Conservation (phyloP, 345 rosid species). For the Clausena lansium region DNA sequence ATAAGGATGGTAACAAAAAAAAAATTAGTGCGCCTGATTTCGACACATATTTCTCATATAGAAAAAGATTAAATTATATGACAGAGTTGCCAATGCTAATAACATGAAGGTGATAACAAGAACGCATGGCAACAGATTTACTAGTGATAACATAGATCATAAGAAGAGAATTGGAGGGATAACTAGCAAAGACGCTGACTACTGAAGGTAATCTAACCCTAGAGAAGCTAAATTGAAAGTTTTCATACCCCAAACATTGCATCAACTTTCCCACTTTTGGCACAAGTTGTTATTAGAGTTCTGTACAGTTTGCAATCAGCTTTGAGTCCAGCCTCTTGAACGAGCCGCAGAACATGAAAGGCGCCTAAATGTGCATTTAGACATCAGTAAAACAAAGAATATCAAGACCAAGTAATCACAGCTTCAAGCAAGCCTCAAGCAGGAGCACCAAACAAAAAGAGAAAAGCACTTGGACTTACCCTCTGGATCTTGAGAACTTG, state of each 20-base stretch:
- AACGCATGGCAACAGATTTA: neutral
- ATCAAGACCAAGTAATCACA: neutral
- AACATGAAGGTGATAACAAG: neutral
- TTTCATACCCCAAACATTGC: conserved; percentile 83
- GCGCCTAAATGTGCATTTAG: conserved; percentile 52
- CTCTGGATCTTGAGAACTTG: conserved; percentile 69
- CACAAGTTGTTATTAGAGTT: conserved; percentile 88
- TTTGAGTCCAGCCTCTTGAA: conserved; percentile 60
- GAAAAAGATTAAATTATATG: neutral
- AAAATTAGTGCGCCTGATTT: neutral
- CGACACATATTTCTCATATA: neutral
- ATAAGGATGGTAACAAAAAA: neutral
- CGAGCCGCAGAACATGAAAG: conserved; percentile 63
- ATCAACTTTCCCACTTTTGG: conserved; percentile 93
- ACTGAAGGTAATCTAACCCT: neutral
- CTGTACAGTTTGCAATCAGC: conserved; percentile 92
- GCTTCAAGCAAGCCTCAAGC: conserved; percentile 4
- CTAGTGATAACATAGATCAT: neutral
- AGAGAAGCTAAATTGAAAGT: conserved; percentile 25
- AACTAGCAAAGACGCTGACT: neutral
- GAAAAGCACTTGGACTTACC: conserved; percentile 40
- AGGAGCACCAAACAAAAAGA: neutral
- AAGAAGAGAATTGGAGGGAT: neutral
- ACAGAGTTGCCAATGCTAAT: neutral
- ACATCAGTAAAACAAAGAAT: conserved; percentile 21